A percentile compares a stretch with the other conserved stretches of the same genome.
Conservation (phyloP, 1,284 basidiomycete genomes). For the Leccinum holopus region DNA sequence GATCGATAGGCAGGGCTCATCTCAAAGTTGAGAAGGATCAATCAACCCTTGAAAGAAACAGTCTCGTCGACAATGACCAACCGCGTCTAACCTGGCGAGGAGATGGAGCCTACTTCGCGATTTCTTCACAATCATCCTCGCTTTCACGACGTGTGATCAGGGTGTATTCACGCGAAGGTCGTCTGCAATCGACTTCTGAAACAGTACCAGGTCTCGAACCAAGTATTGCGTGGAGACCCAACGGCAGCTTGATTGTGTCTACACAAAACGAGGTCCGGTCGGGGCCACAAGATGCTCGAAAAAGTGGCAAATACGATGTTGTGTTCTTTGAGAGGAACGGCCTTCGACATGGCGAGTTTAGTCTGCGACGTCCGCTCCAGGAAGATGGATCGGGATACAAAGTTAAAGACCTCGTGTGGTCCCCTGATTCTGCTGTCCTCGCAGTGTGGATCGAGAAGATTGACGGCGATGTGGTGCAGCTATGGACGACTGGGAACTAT, state of each 20-base stretch:
- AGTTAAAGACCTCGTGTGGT: conserved; percentile 84
- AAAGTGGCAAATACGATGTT: conserved; percentile 76
- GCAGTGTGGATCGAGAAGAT: conserved; percentile 82
- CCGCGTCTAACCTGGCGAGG: conserved; percentile 92
- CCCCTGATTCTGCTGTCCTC: conserved; percentile 83
- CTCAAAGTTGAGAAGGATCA: conserved; percentile 55
- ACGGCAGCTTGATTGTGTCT: conserved; percentile 81
- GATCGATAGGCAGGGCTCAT: conserved; percentile 83
- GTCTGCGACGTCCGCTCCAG: conserved; percentile 49
- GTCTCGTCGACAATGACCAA: conserved; percentile 70
- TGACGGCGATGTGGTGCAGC: conserved; percentile 80
- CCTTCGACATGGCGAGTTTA: conserved; percentile 88
- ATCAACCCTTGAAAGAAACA: conserved; percentile 43
- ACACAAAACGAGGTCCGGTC: conserved; percentile 79
- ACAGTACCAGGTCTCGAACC: conserved; percentile 82
- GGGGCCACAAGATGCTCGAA: conserved; percentile 67
- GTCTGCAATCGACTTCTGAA: conserved; percentile 85
- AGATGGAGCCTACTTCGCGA: conserved; percentile 86
- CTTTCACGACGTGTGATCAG: conserved; percentile 58
- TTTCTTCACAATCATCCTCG: conserved; percentile 63
- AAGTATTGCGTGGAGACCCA: conserved; percentile 82
- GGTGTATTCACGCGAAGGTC: conserved; percentile 79
- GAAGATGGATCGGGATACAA: conserved; percentile 57
- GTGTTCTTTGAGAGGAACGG: conserved; percentile 98
- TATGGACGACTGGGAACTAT: conserved; percentile 96